Conservation (phyloP, 2,329 filamentous ascomycete genomes). For the Epichloe festucae region DNA sequence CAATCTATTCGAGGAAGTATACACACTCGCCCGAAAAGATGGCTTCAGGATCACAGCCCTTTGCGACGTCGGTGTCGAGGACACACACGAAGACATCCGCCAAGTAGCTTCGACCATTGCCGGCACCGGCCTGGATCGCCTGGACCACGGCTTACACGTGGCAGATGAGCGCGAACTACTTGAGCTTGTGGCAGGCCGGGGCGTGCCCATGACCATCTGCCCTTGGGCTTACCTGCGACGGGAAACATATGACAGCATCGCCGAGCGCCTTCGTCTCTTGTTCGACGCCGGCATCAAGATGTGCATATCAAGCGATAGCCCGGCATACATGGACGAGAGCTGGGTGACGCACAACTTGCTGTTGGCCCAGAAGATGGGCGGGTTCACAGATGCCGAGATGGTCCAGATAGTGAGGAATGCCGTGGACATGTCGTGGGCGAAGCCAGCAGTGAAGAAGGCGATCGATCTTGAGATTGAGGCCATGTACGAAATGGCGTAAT, state of each 20-base stretch:
- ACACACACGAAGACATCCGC: conserved; percentile 37
- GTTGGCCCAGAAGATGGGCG: conserved; percentile 27
- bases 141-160: conserved; percentile 60
- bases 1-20: conserved; percentile 28
- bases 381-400: conserved; percentile 28
- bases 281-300: conserved; percentile 50
- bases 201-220: conserved; percentile 54
- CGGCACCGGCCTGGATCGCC: conserved; percentile 45
- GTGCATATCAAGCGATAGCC: conserved; percentile 60
- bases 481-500: neutral
- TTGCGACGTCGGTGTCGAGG: conserved; percentile 37
- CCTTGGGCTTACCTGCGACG: conserved; percentile 26
- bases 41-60: conserved; percentile 34
- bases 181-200: conserved; percentile 37
- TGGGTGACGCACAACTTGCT: conserved; percentile 35
- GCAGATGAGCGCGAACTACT: conserved; percentile 45
- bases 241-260: conserved; percentile 28
- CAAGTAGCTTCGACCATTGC: conserved; percentile 38
- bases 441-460: conserved; percentile 21
- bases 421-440: conserved; percentile 33
- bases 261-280: conserved; percentile 36
- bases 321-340: conserved; percentile 46
- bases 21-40: conserved; percentile 21
- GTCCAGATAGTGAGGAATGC: conserved; percentile 28
- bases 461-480: neutral